Evolutionary conservation across 2,329 filamentous ascomycete genomes (phyloP).

Genomic region (Penicillium sclerotigenum): DNA sequence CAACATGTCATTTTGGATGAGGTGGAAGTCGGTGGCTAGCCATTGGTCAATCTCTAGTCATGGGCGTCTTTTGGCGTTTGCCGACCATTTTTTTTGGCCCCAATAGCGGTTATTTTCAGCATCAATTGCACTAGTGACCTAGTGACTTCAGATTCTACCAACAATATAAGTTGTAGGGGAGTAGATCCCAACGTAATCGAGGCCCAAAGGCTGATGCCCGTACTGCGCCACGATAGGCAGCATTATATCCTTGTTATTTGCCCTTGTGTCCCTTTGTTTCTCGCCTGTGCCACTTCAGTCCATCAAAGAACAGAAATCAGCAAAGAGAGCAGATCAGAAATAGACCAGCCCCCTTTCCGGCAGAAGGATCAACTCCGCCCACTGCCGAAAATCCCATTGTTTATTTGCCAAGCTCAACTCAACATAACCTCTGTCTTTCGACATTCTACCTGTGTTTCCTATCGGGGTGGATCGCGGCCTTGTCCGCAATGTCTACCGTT

Average conservation of each 20-base stretch:
- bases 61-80: too few relatives aligned
- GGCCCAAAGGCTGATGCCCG: conserved; percentile 4
- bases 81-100: not conserved
- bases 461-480: conserved; percentile 27
- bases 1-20: not conserved
- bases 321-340: not conserved
- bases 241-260: conserved; percentile 10
- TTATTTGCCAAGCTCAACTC: conserved; percentile 10
- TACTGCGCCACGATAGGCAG: conserved; percentile 26
- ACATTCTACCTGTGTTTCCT: not conserved
- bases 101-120: not conserved
- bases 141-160: not conserved
- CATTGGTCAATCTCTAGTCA: not conserved
- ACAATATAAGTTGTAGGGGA: not conserved
- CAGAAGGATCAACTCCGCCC: conserved; percentile 9
- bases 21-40: not conserved
- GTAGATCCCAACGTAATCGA: conserved; percentile 15
- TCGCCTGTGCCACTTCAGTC: not conserved
- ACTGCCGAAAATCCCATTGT: conserved; percentile 22
- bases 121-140: not conserved
- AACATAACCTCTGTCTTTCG: not conserved
- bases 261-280: conserved; percentile 15
- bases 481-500: conserved; percentile 24
- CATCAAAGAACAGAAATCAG: not conserved
- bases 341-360: not conserved